Evolutionary conservation across 2,329 filamentous ascomycete species (phyloP), one percentile per base, ranked within the genome.

Genomic region (Aspergillus proliferans): DNA sequence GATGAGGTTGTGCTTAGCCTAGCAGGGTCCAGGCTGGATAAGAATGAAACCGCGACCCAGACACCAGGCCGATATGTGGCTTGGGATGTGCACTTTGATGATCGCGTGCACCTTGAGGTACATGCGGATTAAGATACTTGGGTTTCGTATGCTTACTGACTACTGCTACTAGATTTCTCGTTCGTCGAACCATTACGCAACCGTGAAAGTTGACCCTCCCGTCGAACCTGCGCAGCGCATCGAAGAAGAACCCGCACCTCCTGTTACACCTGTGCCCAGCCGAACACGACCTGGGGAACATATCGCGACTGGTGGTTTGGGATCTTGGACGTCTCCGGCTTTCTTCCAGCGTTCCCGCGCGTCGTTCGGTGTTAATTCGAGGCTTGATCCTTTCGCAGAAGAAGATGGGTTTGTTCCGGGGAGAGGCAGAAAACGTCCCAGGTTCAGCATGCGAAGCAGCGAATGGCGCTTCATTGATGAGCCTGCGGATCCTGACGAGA

Each of bases 381-480:
- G 76, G 1, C 78, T 82, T 53, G 84, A 90, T 58, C 79, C 83
- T 3, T 85, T 92, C 46, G 65, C 63, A 12, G 84, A 88, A 51
- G 86, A 87, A 22, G 82, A 87, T 64, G 80, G 80, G 1, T 77
- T 76, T 39, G 72, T 80, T 21, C 77, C 71, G 33, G 81, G 79
- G 4, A 81, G 76, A 59, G 82, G 81, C 24, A 83, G 81, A 52
- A 94, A 91, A 68, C 79, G 81, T 47, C 82, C 85, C 6, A 82
- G 83, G 41, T 86, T 87, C 66, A 81, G 84, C 50, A 75, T 84
- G 52, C 75, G 81, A 46, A 84, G 82, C 59, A 79, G 76, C 26
- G 75, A 81, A 24, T 96, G 92, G 92, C 84, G 80, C 53, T 86
- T 91, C 59, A 76, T 77, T 19, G 86, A 85, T 60, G 79, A 82